Percentiles rank a stretch among this genome's conserved stretches.
Evolutionary conservation across 1,284 basidiomycete genomes (phyloP).

Genomic region (Fomitopsis schrenkii): DNA sequence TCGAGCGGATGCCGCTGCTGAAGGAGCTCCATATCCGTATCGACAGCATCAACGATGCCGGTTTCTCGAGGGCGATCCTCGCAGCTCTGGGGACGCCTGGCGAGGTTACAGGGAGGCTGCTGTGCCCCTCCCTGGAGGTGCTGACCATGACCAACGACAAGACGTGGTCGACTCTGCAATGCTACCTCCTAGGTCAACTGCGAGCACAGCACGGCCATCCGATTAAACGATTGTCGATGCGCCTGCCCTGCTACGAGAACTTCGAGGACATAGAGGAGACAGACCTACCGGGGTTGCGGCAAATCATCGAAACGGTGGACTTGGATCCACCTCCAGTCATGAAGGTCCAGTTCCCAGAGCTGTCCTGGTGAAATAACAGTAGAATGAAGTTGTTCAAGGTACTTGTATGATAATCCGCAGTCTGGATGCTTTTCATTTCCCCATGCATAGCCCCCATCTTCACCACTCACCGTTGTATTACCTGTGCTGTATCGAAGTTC

Average conservation of each 20-base stretch:
- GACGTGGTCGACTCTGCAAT: conserved; percentile 29
- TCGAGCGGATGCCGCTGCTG: conserved; percentile 25
- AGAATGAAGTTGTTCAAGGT: background rate
- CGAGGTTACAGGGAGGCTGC: conserved; percentile 16
- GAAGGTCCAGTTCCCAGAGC: conserved; percentile 17
- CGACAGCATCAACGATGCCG: conserved; percentile 25
- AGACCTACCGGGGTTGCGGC: conserved; percentile 22
- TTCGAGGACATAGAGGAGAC: conserved; percentile 28
- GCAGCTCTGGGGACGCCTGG: conserved; percentile 21
- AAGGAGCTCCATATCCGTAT: conserved; percentile 23
- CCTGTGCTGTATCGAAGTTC: background rate
- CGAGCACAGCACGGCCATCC: conserved; percentile 20
- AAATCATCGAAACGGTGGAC: conserved; percentile 25
- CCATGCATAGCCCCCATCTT: background rate
- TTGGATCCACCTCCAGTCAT: conserved; percentile 21
- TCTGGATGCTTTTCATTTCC: background rate
- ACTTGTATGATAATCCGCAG: background rate
- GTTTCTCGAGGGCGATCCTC: conserved; percentile 25
- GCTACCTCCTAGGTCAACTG: conserved; percentile 23
- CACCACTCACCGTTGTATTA: background rate
- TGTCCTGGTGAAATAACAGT: conserved; percentile 10
- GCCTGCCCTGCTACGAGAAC: conserved; percentile 26
- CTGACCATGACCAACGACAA: conserved; percentile 24
- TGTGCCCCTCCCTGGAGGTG: conserved; percentile 24
- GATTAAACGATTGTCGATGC: conserved; percentile 24